Conservation (phyloP, 2,329 filamentous ascomycete species). For the Penicillium sp. region DNA sequence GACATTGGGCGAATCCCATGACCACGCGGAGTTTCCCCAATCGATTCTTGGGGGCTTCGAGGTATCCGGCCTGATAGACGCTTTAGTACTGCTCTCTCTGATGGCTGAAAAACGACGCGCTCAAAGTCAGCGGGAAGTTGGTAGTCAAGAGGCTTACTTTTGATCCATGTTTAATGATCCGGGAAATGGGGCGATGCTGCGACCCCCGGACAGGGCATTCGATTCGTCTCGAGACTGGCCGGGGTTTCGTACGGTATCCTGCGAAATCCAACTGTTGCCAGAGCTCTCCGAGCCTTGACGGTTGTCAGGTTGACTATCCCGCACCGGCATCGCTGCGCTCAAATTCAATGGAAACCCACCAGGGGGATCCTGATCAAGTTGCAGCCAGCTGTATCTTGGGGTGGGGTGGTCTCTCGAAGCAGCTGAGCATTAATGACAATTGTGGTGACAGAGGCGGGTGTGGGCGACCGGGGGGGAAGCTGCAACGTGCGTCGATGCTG, state of each 20-base stretch:
- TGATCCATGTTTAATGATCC: slow-evolving; percentile 26
- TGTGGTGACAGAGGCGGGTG: slow-evolving; percentile 2
- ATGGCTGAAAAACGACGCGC: neutral
- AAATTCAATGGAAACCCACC: slow-evolving; percentile 20
- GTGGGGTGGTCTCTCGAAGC: slow-evolving; percentile 6
- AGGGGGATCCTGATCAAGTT: slow-evolving; percentile 23
- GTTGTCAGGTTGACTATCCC: slow-evolving; percentile 33
- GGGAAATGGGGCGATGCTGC: slow-evolving; percentile 30
- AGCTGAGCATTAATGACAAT: slow-evolving; percentile 26
- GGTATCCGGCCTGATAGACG: slow-evolving; percentile 24
- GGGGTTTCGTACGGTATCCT: slow-evolving; percentile 41
- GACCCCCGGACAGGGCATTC: slow-evolving; percentile 25
- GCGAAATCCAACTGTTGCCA: slow-evolving; percentile 40
- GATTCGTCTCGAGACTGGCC: slow-evolving; percentile 20
- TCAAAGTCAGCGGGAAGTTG: neutral
- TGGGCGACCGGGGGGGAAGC: slow-evolving; percentile 5
- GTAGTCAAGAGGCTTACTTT: slow-evolving; percentile 31
- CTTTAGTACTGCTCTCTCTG: neutral
- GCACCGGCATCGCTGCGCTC: slow-evolving; percentile 35
- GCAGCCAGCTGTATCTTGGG: slow-evolving; percentile 20
- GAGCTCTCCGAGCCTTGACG: slow-evolving; percentile 46
- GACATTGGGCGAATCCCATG: slow-evolving; percentile 38
- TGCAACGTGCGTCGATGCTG: slow-evolving; percentile 9
- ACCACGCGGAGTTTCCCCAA: slow-evolving; percentile 35
- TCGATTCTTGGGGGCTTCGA: slow-evolving; percentile 27